Evolutionary conservation across 1,284 basidiomycete species (phyloP), one percentile per base, ranked within the genome.

Genomic region (Phellopilus nigrolimitatus): DNA sequence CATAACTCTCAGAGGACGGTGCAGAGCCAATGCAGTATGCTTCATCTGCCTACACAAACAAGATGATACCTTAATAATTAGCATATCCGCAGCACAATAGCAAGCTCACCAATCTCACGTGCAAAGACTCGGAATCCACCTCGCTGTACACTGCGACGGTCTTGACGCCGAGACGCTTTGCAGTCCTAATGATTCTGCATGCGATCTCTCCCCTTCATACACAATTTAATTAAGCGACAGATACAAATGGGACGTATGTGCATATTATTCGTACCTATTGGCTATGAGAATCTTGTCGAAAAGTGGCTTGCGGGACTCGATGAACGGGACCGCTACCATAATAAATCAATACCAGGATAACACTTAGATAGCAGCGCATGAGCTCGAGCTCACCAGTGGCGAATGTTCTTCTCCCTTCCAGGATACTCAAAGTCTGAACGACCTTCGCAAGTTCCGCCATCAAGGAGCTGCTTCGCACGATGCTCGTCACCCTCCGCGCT

Each of bases 11-110:
- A 0, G 85, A 69, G 0, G 91, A 93, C 0, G 86, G 84, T 1
- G 94, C 89, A 13, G 91, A 91, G 0, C 95, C 94, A 46, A 97
- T 93, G 60, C 88, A 90, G 64, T 91, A 95, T 3, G 94, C 93
- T 64, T 97, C 94, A 63, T 97, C 94, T n/a, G 95, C 94, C 85
- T 91, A 47, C 31, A 36, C 12, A 42, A 43, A 21, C 9, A 13
- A 50, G 7, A 39, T 43, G 15, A 33, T 31, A 44, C 48, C 12
- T 17, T 27, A 27, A 22, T 22, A 8, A 41, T 22, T 21, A 24
- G 4, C 5, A 10, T 41, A 12, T 5, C 5, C 13, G 6, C 5
- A 41, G 37, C 15, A 42, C 24, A 50, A 10, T 13, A 30, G n/a
- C 12, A 7, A n/a, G 57, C 72, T 46, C 60, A 84, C 84, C 70